Evolutionary conservation across 73 alveolate genomes (phyloP), one percentile per base, ranked within the genome.

Genomic region (Paramecium bursaria): DNA sequence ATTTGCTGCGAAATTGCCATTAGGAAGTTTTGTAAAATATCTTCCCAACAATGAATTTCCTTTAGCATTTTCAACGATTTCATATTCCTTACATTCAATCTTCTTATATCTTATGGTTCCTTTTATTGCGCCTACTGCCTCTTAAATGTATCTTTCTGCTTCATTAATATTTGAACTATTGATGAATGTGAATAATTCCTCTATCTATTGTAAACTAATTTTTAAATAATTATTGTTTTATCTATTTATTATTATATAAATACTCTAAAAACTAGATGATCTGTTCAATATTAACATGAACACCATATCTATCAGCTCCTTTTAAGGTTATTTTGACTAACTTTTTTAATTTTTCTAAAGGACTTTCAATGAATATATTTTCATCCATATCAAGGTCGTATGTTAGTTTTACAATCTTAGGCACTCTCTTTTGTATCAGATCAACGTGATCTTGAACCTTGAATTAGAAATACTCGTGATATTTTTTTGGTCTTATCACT

Each of bases 1-100:
- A 31, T 79, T 79, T 4, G 89, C 89, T 3, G 73, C 89, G 30
- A 33, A 79, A 7, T 39, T 55, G 2, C 89, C 89, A 79, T 79
- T 79, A 54, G 74, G 51, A 53, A 79, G 46, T 39, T 79, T 54
- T 2, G 89, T 79, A 3, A 79, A 79, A 23, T 79, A 79, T 54
- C 89, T 52, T 0, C 85, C 85, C 19, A 79, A 73, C 1, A 79
- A 55, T 3, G 82, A 52, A 23, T 79, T 54, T 15, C 76, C 73
- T n/a, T 52, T 50, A 1, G 61, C 76, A 39, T 42, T 67, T 6
- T 25, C 82, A 21, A 39, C 82, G 5, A 79, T 73, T n/a, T 14
- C 48, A 4, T n/a, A 57, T 10, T 55, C 46, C 13, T 51, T 73
- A 11, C 7, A n/a, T 19, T 47, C 73, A 4, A 79, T 27, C 14